Conservation (phyloP, 768 basidiomycete genomes). For the Amanita rimosa region DNA sequence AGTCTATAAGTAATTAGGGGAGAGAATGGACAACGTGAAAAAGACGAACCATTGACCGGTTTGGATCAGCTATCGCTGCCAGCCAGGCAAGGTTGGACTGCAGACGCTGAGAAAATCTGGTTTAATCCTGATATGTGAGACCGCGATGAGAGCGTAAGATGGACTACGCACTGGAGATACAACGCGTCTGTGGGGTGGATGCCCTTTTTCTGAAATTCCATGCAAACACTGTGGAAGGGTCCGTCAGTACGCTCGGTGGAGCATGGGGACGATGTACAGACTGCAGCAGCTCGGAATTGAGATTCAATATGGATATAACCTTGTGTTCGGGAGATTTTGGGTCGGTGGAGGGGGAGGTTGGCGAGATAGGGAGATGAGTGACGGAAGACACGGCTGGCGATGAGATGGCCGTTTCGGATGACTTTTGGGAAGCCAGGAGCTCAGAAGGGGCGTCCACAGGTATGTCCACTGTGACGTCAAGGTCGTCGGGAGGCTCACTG, state of each 20-base stretch:
- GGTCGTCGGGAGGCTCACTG: constrained; percentile 55
- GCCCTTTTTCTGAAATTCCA: constrained; percentile 47
- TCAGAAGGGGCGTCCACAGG: constrained; percentile 2
- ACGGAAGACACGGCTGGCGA: constrained; percentile 5
- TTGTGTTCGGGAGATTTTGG: constrained; percentile 31
- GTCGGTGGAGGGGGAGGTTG: constrained; percentile 15
- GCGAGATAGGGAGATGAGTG: constrained; percentile 11
- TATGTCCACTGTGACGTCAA: constrained; percentile 22
- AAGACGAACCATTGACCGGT: constrained; percentile 32
- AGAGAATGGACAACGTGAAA: constrained; percentile 1
- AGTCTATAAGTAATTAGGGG: constrained; percentile 15
- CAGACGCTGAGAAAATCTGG: constrained; percentile 48
- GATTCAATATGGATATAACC: constrained; percentile 48
- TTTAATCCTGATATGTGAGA: constrained; percentile 4
- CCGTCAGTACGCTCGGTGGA: not conserved
- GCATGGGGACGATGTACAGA: constrained; percentile 19
- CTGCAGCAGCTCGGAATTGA: constrained; percentile 65
- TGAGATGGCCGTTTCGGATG: not conserved
- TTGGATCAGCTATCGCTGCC: constrained; percentile 54
- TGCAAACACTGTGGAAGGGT: constrained; percentile 35
- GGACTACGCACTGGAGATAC: constrained; percentile 43
- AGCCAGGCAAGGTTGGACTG: constrained; percentile 67
- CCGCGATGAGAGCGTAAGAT: not conserved
- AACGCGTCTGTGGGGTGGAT: constrained; percentile 34
- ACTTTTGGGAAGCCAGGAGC: too few relatives aligned